Evolutionary conservation across 2,329 filamentous ascomycete genomes (phyloP), one percentile per base, ranked within the genome.

Genomic region (Zarea fungicola): DNA sequence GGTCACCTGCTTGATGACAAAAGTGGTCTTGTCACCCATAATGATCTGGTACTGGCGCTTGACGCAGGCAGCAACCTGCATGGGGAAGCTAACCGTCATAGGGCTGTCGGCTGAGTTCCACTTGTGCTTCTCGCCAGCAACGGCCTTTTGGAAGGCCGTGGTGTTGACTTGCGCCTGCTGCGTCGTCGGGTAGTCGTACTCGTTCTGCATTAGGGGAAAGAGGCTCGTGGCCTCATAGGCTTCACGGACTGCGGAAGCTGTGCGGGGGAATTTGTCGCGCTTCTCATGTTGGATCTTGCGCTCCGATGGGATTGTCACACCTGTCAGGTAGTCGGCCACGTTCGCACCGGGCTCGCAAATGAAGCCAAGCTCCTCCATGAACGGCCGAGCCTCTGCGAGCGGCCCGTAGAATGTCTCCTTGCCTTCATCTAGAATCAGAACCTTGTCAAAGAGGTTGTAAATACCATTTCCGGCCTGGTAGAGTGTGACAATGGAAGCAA

Each of bases 391-490:
- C 52, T 82, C 69, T 6, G 71, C 64, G 54, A 73, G 67, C 0
- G 81, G 74, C 0, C 84, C 84, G 54, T 84, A 86, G 66, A 76
- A 87, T 39, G 85, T 73, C 55, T 87, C 63, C 52, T 81, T 79
- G 40, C 84, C 84, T 50, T 80, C 75, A 40, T 87, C 82, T 4
- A 87, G 72, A 8, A 87, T 75, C 0, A 87, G 69, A 0, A 86
- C 82, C 58, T 87, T 87, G 60, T 87, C 83, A 59, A 87, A 87
- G 0, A 83, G 71, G 22, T 84, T 70, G 60, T 85, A 86, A 51
- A 87, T 86, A 21, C 77, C 80, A 48, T 87, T 84, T 6, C 81
- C 81, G 3, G 84, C 84, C 59, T 87, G 84, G 60, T 88, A 87
- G 0, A 86, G 69, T 0, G 81, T 84, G 11, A 84, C 79, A 40